Evolutionary conservation across 2,329 filamentous ascomycete genomes (phyloP), one percentile per base, ranked within the genome.

Genomic region (Monosporascus sp.): DNA sequence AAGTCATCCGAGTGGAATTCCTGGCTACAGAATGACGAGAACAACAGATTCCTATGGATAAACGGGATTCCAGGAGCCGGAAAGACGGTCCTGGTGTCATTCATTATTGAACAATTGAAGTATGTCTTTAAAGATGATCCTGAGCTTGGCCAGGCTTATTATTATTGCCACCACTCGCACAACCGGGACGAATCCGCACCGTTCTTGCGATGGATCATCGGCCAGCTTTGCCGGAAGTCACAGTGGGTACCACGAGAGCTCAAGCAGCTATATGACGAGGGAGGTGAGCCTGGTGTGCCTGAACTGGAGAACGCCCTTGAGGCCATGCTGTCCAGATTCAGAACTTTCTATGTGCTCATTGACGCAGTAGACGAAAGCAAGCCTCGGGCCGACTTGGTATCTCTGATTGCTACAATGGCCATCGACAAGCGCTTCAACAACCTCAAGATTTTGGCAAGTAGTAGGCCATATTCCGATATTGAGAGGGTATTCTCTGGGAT

Each of bases 351-450:
- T 31, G 47, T 62, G 5, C 43, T 59, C 11, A 49, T 63, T 18
- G 62, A 65, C 25, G 62, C 60, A 4, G 48, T 63, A 2, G 60
- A 64, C 18, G 62, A 64, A 43, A 60, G 58, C 54, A 37, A 41
- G 4, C 50, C 56, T 2, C 48, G 55, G 11, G 38, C 54, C 7
- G 46, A 50, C 6, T 46, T 64, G 1, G 14, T 60, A 14, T 35
- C 43, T 1, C 25, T 60, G 3, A 39, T 64, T 5, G 43, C 44
- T 2, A 51, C 35, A 2, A 45, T 64, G 7, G 49, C 48, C 1
- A 38, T 37, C 1, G 54, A 62, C 20, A 5, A 7, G 2, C 51
- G 56, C 2, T 62, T 60, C 38, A 7, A 31, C 8, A 59, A 59
- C 15, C 8, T 62, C 25, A 52, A 51, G 17, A 24, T 63, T 1